Percentiles rank a stretch among this genome's conserved stretches.
Conservation (phyloP, 345 rosid species). For the Eutrema heterophyllum region DNA sequence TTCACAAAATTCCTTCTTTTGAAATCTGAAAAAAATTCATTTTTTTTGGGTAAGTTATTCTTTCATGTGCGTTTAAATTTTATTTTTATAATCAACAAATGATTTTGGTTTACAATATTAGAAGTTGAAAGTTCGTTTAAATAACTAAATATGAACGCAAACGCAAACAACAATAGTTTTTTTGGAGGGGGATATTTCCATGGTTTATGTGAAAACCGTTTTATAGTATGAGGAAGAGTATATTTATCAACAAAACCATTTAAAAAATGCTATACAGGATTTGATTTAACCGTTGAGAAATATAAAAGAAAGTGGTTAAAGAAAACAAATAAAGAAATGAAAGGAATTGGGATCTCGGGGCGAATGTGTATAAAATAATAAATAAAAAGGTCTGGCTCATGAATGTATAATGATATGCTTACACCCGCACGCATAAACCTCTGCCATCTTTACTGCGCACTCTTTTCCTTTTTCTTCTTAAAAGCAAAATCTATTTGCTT, state of each 20-base stretch:
- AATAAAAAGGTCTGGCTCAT: slow-evolving; percentile 20
- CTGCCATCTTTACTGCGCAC: slow-evolving; percentile 37
- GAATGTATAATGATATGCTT: slow-evolving; percentile 35
- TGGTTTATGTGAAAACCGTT: neutral
- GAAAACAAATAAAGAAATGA: neutral
- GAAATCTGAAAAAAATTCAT: too few species aligned
- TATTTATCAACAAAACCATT: neutral
- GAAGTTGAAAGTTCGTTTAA: neutral
- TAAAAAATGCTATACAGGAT: neutral
- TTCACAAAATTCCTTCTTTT: neutral
- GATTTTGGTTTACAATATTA: neutral
- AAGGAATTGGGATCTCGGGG: slow-evolving; percentile 13
- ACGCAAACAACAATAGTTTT: too few species aligned
- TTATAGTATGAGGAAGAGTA: neutral
- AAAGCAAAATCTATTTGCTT: slow-evolving; percentile 17
- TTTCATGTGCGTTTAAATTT: neutral
- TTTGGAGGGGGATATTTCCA: neutral
- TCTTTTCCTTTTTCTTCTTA: slow-evolving; percentile 25
- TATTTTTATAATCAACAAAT: neutral
- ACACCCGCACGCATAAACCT: slow-evolving; percentile 38
- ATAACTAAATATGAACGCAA: neutral
- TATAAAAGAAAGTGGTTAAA: neutral
- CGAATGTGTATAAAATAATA: slow-evolving; percentile 27
- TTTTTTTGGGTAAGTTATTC: neutral
- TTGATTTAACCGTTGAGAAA: neutral